phyloP scores from a whole-genome alignment of 441 rosid genomes.

The Omphalea diandra region DNA sequence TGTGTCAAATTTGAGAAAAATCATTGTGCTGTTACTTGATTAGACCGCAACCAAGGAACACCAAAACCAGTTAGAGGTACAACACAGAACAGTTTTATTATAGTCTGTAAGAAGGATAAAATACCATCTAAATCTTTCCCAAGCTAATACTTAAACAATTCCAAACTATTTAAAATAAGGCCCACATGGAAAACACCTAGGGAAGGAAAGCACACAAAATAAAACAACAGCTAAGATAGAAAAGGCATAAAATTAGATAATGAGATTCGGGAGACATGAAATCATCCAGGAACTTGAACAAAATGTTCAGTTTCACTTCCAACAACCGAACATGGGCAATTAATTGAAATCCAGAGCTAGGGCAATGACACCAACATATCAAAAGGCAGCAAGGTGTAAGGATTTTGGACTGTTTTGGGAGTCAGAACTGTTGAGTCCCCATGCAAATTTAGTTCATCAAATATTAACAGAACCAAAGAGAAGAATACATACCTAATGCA shows the following conservation, averaged over 20 bases:
- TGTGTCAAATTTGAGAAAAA: background rate
- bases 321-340: background rate
- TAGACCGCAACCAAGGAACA: background rate
- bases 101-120: background rate
- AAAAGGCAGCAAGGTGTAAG: background rate
- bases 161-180: background rate
- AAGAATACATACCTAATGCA: constrained; percentile 56
- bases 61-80: background rate
- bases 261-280: background rate
- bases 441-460: background rate
- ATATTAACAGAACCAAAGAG: constrained; percentile 8
- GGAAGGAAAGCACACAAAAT: background rate
- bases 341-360: background rate
- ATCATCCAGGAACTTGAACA: too few relatives aligned
- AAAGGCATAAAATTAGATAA: background rate
- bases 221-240: background rate
- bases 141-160: background rate
- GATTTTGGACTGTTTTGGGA: background rate
- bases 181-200: background rate
- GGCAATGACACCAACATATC: background rate
- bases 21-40: background rate
- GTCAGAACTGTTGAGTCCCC: background rate
- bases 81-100: background rate
- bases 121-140: constrained; percentile 1
- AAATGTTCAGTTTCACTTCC: background rate